phyloP scores from a whole-genome alignment of 352 stramenopile species.

The Phytophthora sansomeana region DNA sequence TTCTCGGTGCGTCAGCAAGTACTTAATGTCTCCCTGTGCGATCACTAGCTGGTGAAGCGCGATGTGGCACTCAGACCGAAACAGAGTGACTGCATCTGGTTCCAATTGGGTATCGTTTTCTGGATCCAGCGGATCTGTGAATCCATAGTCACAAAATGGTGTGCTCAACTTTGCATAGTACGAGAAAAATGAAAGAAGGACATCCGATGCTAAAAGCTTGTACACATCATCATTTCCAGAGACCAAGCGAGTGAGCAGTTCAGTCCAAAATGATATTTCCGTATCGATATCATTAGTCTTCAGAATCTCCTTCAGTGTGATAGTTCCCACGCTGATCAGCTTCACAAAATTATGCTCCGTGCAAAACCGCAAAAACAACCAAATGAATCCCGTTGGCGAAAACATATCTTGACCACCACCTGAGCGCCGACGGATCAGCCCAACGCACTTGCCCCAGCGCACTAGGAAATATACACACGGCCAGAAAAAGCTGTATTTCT shows the following conservation, averaged over 20 bases:
- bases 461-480: constrained; percentile 77
- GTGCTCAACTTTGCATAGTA: constrained; percentile 70
- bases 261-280: constrained; percentile 74
- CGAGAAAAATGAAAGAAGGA: constrained; percentile 66
- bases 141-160: constrained; percentile 52
- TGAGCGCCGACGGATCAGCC: constrained; percentile 65
- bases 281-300: constrained; percentile 58
- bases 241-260: constrained; percentile 50
- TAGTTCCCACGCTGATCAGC: constrained; percentile 42
- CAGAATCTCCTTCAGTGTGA: constrained; percentile 44
- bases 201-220: constrained; percentile 52
- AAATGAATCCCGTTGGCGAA: constrained; percentile 72
- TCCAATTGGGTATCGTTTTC: constrained; percentile 75
- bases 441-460: constrained; percentile 75
- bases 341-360: constrained; percentile 55
- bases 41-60: constrained; percentile 74
- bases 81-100: constrained; percentile 44
- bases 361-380: constrained; percentile 80
- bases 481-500: constrained; percentile 77
- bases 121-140: constrained; percentile 64
- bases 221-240: constrained; percentile 39
- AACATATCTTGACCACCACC: constrained; percentile 65
- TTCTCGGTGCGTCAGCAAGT: constrained; percentile 55
- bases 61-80: constrained; percentile 72
- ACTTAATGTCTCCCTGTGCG: constrained; percentile 63